Evolutionary conservation across 208 protist species (phyloP), one percentile per base, ranked within the genome.

Genomic region (Plasmodiophora brassicae): DNA sequence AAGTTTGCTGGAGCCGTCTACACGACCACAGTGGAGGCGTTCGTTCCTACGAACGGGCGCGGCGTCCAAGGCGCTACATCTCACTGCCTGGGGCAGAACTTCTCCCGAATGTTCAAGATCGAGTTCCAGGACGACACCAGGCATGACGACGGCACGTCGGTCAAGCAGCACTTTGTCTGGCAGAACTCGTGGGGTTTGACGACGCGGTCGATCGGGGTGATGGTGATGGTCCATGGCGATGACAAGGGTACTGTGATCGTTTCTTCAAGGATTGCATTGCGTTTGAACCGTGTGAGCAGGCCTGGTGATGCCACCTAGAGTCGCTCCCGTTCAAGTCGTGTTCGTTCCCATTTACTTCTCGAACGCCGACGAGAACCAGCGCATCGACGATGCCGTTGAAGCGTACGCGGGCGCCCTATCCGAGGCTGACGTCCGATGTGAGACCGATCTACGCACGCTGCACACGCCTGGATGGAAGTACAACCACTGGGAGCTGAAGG

Each of bases 131-230:
- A 89, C 71, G 46, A 84, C 1, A 32, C 71, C 14, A 78, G n/a
- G n/a, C n/a, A n/a, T n/a, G n/a, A n/a, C n/a, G n/a, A n/a, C n/a
- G n/a, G n/a, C n/a, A 78, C n/a, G n/a, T n/a, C n/a, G 90, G n/a
- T n/a, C n/a, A n/a, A 92, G 0, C 96, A 94, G 88, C 88, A 94
- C 78, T 93, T 97, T 43, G 95, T 95, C 44, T 98, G 94, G 94
- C 98, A 99, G 94, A 99, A 99, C 93, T 98, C 96, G 84, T 99
- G 98, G 98, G 98, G 98, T 45, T 92, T 99, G 54, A 98, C 98
- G 10, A 99, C 98, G 10, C 95, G 98, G 84, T 95, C 96, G 32
- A 92, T 94, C 44, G 84, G 91, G 54, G 46, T 92, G 20, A 88
- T 93, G 85, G 94, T 97, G 46, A 99, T 99, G 97, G 96, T 99